These are phyloP conservation scores for Lodderomyces metapsilosis DNA, from an alignment of 1,139 yeast species.

Conservation along the genomic window DNA sequence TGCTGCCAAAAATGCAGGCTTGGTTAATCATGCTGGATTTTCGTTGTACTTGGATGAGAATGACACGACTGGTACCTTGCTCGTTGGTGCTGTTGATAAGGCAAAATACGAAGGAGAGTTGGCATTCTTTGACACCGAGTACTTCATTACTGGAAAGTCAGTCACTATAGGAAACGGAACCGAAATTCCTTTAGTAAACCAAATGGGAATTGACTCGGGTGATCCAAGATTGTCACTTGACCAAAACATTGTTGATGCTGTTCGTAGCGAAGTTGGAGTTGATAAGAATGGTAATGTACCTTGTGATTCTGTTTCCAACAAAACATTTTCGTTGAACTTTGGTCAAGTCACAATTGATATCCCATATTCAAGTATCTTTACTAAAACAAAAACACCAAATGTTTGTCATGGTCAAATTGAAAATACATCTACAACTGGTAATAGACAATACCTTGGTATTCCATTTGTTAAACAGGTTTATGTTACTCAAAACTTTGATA, in stretches of 20 bases:
- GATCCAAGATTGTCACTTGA: neutral
- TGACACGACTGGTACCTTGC: constrained; percentile 23
- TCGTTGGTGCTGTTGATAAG: constrained; percentile 31
- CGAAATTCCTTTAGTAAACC: neutral
- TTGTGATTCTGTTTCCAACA: neutral
- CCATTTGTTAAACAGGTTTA: constrained; percentile 36
- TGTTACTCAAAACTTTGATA: constrained; percentile 22
- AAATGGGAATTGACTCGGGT: neutral
- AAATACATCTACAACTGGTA: neutral
- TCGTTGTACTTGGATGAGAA: constrained; percentile 29
- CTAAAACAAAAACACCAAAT: neutral
- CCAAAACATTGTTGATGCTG: neutral
- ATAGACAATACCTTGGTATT: constrained; percentile 23
- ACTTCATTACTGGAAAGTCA: neutral
- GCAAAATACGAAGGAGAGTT: constrained; percentile 20
- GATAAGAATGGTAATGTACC: neutral
- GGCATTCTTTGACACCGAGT: neutral
- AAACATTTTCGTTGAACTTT: constrained; percentile 2
- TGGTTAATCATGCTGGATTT: constrained; percentile 6
- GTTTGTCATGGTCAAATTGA: neutral
- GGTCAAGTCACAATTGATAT: constrained; percentile 4
- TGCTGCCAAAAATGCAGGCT: constrained; percentile 6
- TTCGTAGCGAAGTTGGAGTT: neutral
- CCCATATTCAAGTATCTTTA: constrained; percentile 2
- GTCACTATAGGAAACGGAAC: neutral